Evolutionary conservation across 495 filamentous ascomycete species (phyloP).

Genomic region (Talaromyces stipitatus): DNA sequence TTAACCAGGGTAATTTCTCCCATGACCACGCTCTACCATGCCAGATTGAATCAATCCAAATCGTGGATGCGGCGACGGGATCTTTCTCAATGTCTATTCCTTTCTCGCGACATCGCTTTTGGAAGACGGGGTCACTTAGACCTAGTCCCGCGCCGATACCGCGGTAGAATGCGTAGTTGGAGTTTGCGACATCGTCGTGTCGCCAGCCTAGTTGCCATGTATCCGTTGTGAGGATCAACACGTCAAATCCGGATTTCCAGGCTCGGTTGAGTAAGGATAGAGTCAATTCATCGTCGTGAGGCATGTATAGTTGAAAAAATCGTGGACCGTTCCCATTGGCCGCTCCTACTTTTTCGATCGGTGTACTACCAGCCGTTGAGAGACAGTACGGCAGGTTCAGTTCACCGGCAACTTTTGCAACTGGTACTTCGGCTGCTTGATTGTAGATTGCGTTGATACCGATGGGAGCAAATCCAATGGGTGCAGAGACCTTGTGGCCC

Average conservation of each 20-base stretch:
- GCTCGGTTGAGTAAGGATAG: conserved; percentile 54
- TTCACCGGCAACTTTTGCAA: conserved; percentile 50
- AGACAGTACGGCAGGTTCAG: conserved; percentile 50
- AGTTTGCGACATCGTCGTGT: conserved; percentile 48
- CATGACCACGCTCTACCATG: conserved; percentile 54
- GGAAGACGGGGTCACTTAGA: conserved; percentile 51
- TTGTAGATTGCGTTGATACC: conserved; percentile 64
- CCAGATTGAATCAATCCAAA: conserved; percentile 62
- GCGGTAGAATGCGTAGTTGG: conserved; percentile 59
- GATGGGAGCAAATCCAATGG: conserved; percentile 58
- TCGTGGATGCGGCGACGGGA: conserved; percentile 41
- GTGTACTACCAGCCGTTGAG: conserved; percentile 48
- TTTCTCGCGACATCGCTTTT: conserved; percentile 36
- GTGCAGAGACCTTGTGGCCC: conserved; percentile 50
- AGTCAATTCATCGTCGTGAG: conserved; percentile 53
- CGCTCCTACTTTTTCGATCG: conserved; percentile 51
- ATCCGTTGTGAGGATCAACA: conserved; percentile 36
- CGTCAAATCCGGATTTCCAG: conserved; percentile 39
- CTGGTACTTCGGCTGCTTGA: conserved; percentile 45
- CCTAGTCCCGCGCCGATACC: conserved; percentile 50
- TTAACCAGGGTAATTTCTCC: conserved; percentile 46
- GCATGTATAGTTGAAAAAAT: conserved; percentile 61
- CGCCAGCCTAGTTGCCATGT: conserved; percentile 54
- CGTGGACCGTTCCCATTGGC: conserved; percentile 45
- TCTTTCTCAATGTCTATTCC: conserved; percentile 46